phyloP scores from a whole-genome alignment of 768 basidiomycete species.

The Clitopilus hobsonii region DNA sequence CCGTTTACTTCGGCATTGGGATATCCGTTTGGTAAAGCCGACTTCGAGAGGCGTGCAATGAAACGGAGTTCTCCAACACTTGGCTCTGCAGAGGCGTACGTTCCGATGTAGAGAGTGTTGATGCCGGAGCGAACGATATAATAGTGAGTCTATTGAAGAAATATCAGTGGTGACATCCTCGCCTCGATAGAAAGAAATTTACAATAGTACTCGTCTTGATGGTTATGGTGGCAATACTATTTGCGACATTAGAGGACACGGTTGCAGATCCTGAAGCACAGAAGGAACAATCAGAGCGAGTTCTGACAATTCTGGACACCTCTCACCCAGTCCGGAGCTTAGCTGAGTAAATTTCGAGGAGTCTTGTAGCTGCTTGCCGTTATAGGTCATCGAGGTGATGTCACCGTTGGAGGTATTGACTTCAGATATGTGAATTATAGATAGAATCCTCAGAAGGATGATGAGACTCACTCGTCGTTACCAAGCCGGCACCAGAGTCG shows the following conservation, averaged over 20 bases:
- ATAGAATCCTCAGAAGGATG: neutral
- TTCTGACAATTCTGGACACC: too few relatives aligned
- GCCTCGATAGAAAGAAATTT: constrained; percentile 6
- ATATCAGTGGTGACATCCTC: neutral
- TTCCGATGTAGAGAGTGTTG: constrained; percentile 43
- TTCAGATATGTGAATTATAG: constrained; percentile 7
- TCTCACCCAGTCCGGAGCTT: constrained; percentile 42
- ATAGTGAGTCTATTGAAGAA: constrained; percentile 36
- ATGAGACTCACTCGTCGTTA: constrained; percentile 33
- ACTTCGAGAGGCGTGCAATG: constrained; percentile 40
- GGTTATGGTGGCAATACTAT: constrained; percentile 35
- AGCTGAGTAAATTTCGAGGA: constrained; percentile 40
- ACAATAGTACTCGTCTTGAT: constrained; percentile 41
- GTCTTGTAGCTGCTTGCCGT: constrained; percentile 43
- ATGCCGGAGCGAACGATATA: constrained; percentile 38
- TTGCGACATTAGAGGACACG: constrained; percentile 37
- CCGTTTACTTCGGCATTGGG: constrained; percentile 34
- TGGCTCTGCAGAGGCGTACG: constrained; percentile 41
- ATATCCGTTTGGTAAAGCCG: constrained; percentile 34
- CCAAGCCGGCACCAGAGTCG: constrained; percentile 39
- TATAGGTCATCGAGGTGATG: constrained; percentile 39
- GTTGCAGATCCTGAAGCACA: constrained; percentile 30
- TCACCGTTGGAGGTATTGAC: constrained; percentile 40
- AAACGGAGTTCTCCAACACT: constrained; percentile 42
- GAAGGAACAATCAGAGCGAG: too few relatives aligned